phyloP scores from a whole-genome alignment of 2,329 filamentous ascomycete genomes.

The Alternaria longipes region DNA sequence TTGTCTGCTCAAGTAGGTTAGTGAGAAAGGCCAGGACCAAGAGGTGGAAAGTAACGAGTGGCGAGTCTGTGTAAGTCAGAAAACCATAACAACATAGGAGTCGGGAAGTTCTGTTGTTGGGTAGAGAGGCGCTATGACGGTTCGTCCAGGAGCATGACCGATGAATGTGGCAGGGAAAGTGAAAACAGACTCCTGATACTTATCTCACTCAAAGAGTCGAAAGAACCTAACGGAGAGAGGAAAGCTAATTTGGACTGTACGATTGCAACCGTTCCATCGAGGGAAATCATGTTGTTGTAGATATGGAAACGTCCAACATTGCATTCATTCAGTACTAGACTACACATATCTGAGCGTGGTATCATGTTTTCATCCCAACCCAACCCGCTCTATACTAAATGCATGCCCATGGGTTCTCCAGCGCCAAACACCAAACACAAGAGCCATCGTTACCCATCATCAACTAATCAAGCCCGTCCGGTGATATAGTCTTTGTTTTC shows the following conservation, averaged over 20 bases:
- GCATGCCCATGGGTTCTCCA: neutral
- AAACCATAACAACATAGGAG: neutral
- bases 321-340: slow-evolving; percentile 14
- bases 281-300: neutral
- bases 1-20: neutral
- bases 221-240: neutral
- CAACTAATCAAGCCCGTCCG: slow-evolving; percentile 23
- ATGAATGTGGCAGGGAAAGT: neutral
- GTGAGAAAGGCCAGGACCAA: neutral
- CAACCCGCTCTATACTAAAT: slow-evolving; percentile 8
- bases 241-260: neutral
- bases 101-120: slow-evolving; percentile 2
- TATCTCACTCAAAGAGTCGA: neutral
- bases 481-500: slow-evolving; percentile 60
- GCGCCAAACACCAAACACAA: slow-evolving; percentile 12
- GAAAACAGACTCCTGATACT: neutral
- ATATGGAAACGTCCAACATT: slow-evolving; percentile 8
- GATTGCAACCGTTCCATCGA: neutral
- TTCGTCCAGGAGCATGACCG: neutral
- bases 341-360: slow-evolving; percentile 16
- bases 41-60: neutral
- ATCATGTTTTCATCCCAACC: slow-evolving; percentile 11
- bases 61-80: neutral
- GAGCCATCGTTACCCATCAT: neutral
- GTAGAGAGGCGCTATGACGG: neutral